phyloP scores from a whole-genome alignment of 345 rosid genomes.

The Physaria fendleri region DNA sequence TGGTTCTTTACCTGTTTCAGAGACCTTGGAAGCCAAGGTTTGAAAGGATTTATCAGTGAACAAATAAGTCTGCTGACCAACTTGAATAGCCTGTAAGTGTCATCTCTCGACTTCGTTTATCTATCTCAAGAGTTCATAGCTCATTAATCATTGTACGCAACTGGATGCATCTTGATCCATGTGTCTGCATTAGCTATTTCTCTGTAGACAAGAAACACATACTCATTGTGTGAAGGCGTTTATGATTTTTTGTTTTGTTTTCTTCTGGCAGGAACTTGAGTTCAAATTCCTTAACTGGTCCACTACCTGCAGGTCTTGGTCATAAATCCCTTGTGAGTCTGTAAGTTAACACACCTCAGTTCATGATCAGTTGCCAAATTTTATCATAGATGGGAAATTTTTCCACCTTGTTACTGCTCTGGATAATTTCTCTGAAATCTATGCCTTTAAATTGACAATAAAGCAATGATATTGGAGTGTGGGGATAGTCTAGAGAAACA shows the following conservation, averaged over 20 bases:
- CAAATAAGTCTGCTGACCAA: slow-evolving; percentile 69
- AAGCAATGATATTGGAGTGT: not conserved
- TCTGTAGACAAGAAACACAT: not conserved
- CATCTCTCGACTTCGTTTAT: slow-evolving; percentile 11
- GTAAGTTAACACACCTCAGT: slow-evolving; percentile 45
- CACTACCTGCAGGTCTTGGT: slow-evolving; percentile 72
- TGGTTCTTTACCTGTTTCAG: slow-evolving; percentile 36
- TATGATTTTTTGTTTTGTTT: not conserved
- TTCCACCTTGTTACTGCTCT: not conserved
- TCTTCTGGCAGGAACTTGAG: slow-evolving; percentile 64
- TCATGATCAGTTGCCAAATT: slow-evolving; percentile 3
- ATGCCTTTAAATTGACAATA: not conserved
- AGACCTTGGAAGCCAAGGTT: slow-evolving; percentile 87
- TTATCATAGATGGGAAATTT: not conserved
- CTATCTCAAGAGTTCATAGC: not conserved
- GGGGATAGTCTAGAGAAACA: not conserved
- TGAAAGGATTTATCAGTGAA: slow-evolving; percentile 82
- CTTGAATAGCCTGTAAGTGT: slow-evolving; percentile 88
- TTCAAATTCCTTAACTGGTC: slow-evolving; percentile 63
- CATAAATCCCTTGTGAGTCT: slow-evolving; percentile 57
- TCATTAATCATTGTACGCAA: not conserved
- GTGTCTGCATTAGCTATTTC: not conserved
- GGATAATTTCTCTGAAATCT: not conserved
- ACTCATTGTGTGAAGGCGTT: not conserved
- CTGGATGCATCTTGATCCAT: not conserved